Percentiles rank a stretch among this genome's conserved stretches.
Evolutionary conservation across 2,329 filamentous ascomycete species (phyloP).

Genomic region (Volutella citrinella): DNA sequence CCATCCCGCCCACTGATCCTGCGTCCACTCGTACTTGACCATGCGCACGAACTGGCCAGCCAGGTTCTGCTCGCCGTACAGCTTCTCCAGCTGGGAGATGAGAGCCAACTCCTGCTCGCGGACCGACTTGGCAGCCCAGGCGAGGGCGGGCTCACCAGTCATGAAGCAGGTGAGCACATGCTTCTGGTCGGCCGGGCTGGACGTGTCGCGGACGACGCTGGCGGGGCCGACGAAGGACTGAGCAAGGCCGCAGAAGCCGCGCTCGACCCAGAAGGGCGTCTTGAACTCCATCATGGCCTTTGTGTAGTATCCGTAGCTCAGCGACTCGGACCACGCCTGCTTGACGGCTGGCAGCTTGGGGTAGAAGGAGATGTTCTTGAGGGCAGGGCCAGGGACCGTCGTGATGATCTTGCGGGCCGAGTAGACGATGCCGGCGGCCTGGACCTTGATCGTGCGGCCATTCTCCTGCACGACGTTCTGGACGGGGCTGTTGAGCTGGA

Average conservation of each 20-base stretch:
- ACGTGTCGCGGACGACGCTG: constrained; percentile 43
- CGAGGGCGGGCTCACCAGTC: constrained; percentile 30
- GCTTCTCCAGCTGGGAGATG: constrained; percentile 23
- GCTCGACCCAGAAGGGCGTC: constrained; percentile 35
- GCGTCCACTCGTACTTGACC: constrained; percentile 34
- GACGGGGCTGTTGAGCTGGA: constrained; percentile 32
- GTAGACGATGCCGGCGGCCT: constrained; percentile 25
- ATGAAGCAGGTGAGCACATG: constrained; percentile 41
- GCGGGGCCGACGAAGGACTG: constrained; percentile 45
- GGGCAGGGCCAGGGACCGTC: constrained; percentile 44
- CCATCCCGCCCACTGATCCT: constrained; percentile 34
- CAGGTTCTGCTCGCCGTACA: constrained; percentile 19
- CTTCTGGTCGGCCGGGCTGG: constrained; percentile 24
- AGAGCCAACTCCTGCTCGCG: constrained; percentile 19
- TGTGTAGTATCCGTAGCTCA: constrained; percentile 44
- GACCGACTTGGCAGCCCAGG: constrained; percentile 25
- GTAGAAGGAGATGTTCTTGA: constrained; percentile 43
- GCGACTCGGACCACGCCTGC: constrained; percentile 28
- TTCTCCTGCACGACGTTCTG: constrained; percentile 25
- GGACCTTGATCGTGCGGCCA: constrained; percentile 19
- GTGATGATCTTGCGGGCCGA: constrained; percentile 44
- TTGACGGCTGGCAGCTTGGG: constrained; percentile 44
- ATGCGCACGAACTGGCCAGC: constrained; percentile 29
- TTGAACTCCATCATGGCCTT: constrained; percentile 47
- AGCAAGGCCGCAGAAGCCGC: constrained; percentile 42